Percentiles rank a stretch among this genome's conserved stretches.
Evolutionary conservation across 2,329 filamentous ascomycete species (phyloP).

Genomic region (Catunica adiposa): DNA sequence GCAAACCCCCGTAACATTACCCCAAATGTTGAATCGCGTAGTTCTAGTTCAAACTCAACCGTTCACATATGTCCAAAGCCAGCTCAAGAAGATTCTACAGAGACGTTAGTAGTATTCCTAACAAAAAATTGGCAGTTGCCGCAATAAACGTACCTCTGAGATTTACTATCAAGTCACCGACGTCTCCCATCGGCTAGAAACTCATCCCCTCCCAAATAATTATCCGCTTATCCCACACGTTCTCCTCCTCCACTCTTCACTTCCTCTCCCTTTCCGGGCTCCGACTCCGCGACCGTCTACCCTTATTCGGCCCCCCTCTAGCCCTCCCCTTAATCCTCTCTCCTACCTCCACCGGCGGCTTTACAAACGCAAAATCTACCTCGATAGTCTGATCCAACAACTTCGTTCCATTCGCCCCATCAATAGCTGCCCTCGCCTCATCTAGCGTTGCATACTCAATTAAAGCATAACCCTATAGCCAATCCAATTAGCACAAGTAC

Average conservation of each 20-base stretch:
- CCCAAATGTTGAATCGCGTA: too few relatives aligned
- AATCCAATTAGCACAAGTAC: not conserved
- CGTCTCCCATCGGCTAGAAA: not conserved
- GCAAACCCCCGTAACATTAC: too few relatives aligned
- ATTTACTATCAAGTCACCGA: not conserved
- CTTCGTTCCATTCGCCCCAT: slow-evolving; percentile 60
- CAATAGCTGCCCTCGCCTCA: slow-evolving; percentile 67
- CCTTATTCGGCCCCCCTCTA: slow-evolving; percentile 19
- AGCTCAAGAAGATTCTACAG: too few relatives aligned
- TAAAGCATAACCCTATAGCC: slow-evolving; percentile 56
- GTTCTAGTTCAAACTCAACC: too few relatives aligned
- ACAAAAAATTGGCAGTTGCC: not conserved
- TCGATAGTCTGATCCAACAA: slow-evolving; percentile 65
- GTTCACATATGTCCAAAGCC: too few relatives aligned
- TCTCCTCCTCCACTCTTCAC: not conserved
- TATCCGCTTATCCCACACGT: too few relatives aligned
- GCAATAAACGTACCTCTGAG: not conserved
- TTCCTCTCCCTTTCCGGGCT: slow-evolving; percentile 21
- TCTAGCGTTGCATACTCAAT: slow-evolving; percentile 69
- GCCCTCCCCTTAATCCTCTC: slow-evolving; percentile 16
- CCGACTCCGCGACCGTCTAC: slow-evolving; percentile 30
- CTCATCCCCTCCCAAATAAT: too few relatives aligned
- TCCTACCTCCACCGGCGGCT: slow-evolving; percentile 46
- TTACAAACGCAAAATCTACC: slow-evolving; percentile 74
- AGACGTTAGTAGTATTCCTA: too few relatives aligned